Base-by-base conservation (phyloP, 1,139 yeast species). In the Debaryomyces sp. region DNA sequence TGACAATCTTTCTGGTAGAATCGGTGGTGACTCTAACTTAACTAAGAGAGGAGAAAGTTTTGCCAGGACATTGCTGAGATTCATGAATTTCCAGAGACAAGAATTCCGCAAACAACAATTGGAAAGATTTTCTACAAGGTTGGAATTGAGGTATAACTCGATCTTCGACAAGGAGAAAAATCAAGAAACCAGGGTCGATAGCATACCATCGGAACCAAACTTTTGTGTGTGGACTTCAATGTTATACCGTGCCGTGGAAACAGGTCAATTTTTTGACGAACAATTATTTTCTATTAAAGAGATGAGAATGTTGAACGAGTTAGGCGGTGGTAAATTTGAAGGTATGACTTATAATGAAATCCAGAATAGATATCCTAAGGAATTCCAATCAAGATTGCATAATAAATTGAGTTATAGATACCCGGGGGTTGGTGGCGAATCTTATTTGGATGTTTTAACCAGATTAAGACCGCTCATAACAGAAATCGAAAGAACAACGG, bases 381-480 rank as follows among this genome's bases (percentile, higher is more conserved):
- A 94, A 66, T 92, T 87, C 61, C 83, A 81, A 41, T 80, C 91
- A 18, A 79, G 97, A 52, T 71, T 89, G 56, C 75, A 77, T 41
- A 87, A 89, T 65, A 92, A 92, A 68, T 76, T 92, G 59, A 75
- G 85, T 24, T 92, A 91, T 67, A 75, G 98, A 56, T 92, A 91
- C 62, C 98, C 98, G 2, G 98, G 98, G 9, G 89, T 90, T 46
- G 97, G 97, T n/a, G 98, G 98, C 29, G 98, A 92, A 68, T 88
- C 96, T 0, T 92, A 92, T 59, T 71, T 92, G 58, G 99, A 94
- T 68, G 99, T 92, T 5, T 87, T 94, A 60, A 89, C 92, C 54
- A 78, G 99, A 52, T 75, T 94, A 51, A 77, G 96, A 50, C 96
- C 98, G 1, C 82, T 94, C 34, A 92, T 94, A 54, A 91, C 92